Base-by-base conservation (phyloP, 2,329 filamentous ascomycete genomes). In the Scedosporium apiospermum region DNA sequence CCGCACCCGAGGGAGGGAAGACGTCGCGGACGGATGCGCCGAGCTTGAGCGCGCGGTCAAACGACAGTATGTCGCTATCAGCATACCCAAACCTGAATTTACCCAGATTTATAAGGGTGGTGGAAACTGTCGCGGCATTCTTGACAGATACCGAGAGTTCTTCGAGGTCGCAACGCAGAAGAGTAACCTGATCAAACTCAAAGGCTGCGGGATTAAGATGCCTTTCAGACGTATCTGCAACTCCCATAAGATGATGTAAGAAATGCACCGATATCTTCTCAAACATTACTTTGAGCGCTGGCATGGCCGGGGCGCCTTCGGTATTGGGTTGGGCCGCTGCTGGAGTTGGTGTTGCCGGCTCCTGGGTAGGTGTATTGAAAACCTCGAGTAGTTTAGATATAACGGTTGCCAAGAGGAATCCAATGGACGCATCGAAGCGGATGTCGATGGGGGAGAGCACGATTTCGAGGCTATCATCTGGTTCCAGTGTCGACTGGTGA, bases 61-160 rank as follows among this genome's bases (percentile, higher is more conserved):
- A 88, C 1, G 82, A 87, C 42, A 89, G 65, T 42, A 89, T 87
- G 62, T 86, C 81, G 46, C 83, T 84, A 64, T 83, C 77, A 1
- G 80, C 78, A 68, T 88, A 88, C 1, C 86, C 85, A 66, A 89
- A 85, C 0, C 76, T 77, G 67, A 89, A 49, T 71, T 78, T 4
- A 69, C 76, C 46, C 70, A 62, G 14, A 67, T 65, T 42, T 16
- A 51, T 23, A 16, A 62, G 12, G 10, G 60, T 61, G 6, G 53
- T 51, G 12, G 49, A 23, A 2, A 16, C 49, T 14, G 60, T 23
- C 3, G 18, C 26, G 46, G 44, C n/a, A 14, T 27, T 27, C 27
- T 42, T 23, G 27, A 65, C 16, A 34, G 41, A 60, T 3, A 66
- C 49, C 1, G 61, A 51, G 10, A 68, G 51, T 7, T 81, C 77